Base-by-base conservation (phyloP, 495 filamentous ascomycete genomes). In the Podospora tetraspora region DNA sequence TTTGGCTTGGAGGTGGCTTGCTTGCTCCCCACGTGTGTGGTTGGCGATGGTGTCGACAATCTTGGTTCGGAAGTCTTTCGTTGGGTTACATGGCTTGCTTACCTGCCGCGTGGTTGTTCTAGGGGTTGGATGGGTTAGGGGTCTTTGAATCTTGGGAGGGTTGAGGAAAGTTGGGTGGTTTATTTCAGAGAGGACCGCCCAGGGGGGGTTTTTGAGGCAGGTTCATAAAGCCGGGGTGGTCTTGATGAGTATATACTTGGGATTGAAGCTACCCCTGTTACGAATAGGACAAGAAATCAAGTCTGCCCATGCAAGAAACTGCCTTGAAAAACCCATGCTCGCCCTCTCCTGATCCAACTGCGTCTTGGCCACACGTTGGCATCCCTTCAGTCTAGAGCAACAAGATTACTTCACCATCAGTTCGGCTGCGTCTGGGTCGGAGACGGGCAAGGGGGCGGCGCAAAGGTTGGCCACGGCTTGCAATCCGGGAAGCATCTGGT, bases 401-500 rank as follows among this genome's bases (percentile, higher is more conserved):
- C 16, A 52, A 52, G 19, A 52, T 52, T 52, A 52, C 5, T 52
- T n/a, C 19, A n/a, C 37, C 37, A 0, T 43, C 3, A 43, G 13
- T 13, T 6, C 13, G 34, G 34, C 34, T 43, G 34, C 4, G 43
- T n/a, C 43, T 52, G 43, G 1, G 56, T 22, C 19, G 56, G 52
- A 12, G 37, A 30, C 43, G 64, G 64, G 65, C 65, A 67, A 37
- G 65, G 65, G 12, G 65, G 65, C 30, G 65, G 30, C 22, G 21
- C 60, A 22, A 56, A 56, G 1, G 71, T 68, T 5, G 71, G 71
- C 71, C 71, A 72, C 27, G 71, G 71, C 60, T 64, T 69, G 70
- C 70, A 74, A 52, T 74, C 72, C 25, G 62, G 67, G 65, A 72
- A 74, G 68, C 72, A 74, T 62, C 72, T 74, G 19, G 23, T 9